Percentiles rank a stretch among this genome's conserved stretches.
These are phyloP conservation scores for Aspergillus luchuensis DNA, from an alignment of 2,329 filamentous ascomycete species.

Conservation along the genomic window DNA sequence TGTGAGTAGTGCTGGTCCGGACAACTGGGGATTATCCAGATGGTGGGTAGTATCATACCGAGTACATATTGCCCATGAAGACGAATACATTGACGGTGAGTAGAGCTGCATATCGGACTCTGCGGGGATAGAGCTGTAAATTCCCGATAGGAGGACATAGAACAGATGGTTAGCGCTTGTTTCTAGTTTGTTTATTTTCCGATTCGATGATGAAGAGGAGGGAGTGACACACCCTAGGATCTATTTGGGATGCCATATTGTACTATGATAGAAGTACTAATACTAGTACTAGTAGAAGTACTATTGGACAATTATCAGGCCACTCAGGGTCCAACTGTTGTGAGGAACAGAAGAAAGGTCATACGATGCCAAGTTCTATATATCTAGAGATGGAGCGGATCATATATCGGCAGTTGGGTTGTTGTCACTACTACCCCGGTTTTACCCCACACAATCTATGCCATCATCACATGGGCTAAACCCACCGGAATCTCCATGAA, in stretches of 20 bases:
- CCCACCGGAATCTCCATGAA: not conserved
- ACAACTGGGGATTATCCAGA: not conserved
- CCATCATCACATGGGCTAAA: not conserved
- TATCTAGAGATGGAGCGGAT: not conserved
- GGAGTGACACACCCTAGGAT: conserved; percentile 23
- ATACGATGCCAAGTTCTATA: not conserved
- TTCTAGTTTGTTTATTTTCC: too few relatives aligned
- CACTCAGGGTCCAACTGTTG: not conserved
- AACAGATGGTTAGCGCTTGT: not conserved
- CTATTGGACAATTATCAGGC: not conserved
- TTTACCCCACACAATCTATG: not conserved
- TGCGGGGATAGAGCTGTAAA: conserved; percentile 23
- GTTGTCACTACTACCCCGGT: not conserved
- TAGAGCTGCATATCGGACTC: conserved; percentile 29
- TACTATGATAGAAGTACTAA: not conserved
- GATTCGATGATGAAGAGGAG: not conserved
- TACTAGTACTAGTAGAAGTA: not conserved
- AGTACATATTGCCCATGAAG: conserved; percentile 35
- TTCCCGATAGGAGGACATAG: not conserved
- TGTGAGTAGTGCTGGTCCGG: not conserved
- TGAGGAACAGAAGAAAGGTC: not conserved
- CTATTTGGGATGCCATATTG: conserved; percentile 12
- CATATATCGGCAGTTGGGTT: not conserved
- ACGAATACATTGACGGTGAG: conserved; percentile 32
- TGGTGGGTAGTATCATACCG: conserved; percentile 13